Base-by-base conservation (phyloP, 768 basidiomycete species). In the Boletus fagicola region DNA sequence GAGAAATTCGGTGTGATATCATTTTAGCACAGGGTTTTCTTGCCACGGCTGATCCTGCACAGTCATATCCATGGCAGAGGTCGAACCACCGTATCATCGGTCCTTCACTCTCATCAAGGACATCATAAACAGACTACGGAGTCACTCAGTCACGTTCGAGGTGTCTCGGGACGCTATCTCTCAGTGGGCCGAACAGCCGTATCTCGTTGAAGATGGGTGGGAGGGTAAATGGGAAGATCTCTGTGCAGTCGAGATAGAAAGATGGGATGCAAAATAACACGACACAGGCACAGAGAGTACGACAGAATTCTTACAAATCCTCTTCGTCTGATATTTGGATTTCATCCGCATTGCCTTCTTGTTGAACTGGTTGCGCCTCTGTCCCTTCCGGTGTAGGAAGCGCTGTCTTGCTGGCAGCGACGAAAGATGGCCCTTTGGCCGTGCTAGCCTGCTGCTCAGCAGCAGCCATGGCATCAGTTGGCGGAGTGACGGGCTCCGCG, bases 251-350 rank as follows among this genome's bases (percentile, higher is more conserved):
- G 90, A 92, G 70, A 80, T 92, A 57, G 88, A 90, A 64, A 78
- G 82, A 52, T 91, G 90, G 88, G 74, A 81, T 59, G 62, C 63
- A 64, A 68, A 51, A 67, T 66, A 68, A 61, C 42, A 58, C 51
- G 54, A 61, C 51, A 65, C 30, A 62, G 63, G 57, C 40, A 62
- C 36, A 56, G 31, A 53, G 45, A 40, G 30, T 61, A 63, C 51
- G 52, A 64, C 49, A 55, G 39, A 62, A 52, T 52, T 15, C 68
- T 72, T 78, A 82, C 71, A 79, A 67, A 66, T 88, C 87, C 62
- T 92, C 89, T 51, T 93, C 92, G 67, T 92, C 90, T 48, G 87
- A 89, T 65, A 94, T 92, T 59, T 88, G 90, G 58, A 94, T 94
- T 75, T 94, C 92, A 56, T 94, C 92, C 43, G 75, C 83, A 67